Base-by-base conservation (phyloP, 2,329 filamentous ascomycete species). In the Chaetomium sp. region DNA sequence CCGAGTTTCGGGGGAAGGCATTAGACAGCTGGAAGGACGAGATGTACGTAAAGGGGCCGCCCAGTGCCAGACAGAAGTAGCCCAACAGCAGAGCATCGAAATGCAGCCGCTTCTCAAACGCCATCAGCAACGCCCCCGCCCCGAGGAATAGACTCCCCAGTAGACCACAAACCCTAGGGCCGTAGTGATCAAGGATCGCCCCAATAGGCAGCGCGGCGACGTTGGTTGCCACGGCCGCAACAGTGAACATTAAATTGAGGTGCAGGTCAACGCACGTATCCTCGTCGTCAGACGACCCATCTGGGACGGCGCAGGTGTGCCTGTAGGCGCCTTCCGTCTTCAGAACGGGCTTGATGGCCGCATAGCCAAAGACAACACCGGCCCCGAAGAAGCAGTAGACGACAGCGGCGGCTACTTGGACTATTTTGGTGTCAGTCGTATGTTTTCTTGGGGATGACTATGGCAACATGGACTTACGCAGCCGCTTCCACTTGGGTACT, bases 221-320 rank as follows among this genome's bases (percentile, higher is more conserved):
- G 72, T 97, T 97, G 47, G 93, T 96, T 7, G 86, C 90, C 10
- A 96, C 92, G 16, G 92, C 93, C 13, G 93, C 93, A 49, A 93
- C 85, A 6, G 92, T 96, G 81, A 97, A 97, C 91, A 96, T 96
- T 70, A 97, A 80, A 75, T 97, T 97, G 63, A 97, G 83, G 65
- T 82, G 83, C 60, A 87, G 85, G 72, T 86, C 85, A 64, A 81
- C 78, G 74, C 76, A 85, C n/a, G 75, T 79, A 31, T 81, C 72
- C 19, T 72, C 71, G n/a, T 73, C 68, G 1, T 71, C 64, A 5
- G 31, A 8, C 4, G 63, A 59, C 7, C 63, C 60, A 7, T 71
- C 67, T 19, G 67, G 71, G 45, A 73, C 74, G 50, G 74, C 68
- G 72, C 91, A 95, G 38, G 82, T 77, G 57, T 90, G 82, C 49